Evolutionary conservation across 768 basidiomycete genomes (phyloP).

Genomic region (Amanita exitialis): DNA sequence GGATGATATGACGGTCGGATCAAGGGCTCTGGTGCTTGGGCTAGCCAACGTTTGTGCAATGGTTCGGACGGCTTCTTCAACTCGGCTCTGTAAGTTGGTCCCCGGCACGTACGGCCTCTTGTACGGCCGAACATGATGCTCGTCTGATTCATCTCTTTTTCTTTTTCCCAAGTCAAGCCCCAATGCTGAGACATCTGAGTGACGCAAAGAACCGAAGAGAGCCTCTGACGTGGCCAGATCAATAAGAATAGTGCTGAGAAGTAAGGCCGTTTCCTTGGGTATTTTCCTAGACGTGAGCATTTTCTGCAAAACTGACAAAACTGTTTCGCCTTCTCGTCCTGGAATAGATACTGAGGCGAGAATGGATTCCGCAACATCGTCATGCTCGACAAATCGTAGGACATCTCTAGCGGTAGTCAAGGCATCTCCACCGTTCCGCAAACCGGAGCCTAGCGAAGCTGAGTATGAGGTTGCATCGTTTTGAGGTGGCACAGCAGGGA

Average conservation of each 20-base stretch:
- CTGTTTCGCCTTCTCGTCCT: constrained; percentile 32
- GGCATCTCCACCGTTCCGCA: constrained; percentile 15
- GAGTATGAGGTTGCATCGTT: neutral
- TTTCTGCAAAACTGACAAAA: constrained; percentile 45
- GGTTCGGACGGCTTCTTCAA: constrained; percentile 50
- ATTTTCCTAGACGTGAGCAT: constrained; percentile 39
- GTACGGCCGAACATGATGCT: constrained; percentile 18
- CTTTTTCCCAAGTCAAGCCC: constrained; percentile 69
- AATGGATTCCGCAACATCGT: constrained; percentile 42
- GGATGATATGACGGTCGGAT: constrained; percentile 53
- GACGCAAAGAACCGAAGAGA: constrained; percentile 56
- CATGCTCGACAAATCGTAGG: constrained; percentile 44
- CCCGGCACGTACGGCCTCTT: constrained; percentile 39
- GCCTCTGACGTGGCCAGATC: constrained; percentile 53
- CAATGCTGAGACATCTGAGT: constrained; percentile 50
- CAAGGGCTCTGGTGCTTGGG: constrained; percentile 33
- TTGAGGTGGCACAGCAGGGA: neutral
- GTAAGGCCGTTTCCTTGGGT: constrained; percentile 40
- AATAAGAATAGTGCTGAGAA: constrained; percentile 53
- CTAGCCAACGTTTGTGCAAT: constrained; percentile 40
- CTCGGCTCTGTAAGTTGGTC: constrained; percentile 41
- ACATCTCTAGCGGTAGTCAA: constrained; percentile 59
- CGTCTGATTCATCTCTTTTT: constrained; percentile 51
- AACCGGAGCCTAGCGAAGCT: neutral
- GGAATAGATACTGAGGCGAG: constrained; percentile 45